Conservation (phyloP, 352 stramenopile species). For the Lagenidium giganteum region DNA sequence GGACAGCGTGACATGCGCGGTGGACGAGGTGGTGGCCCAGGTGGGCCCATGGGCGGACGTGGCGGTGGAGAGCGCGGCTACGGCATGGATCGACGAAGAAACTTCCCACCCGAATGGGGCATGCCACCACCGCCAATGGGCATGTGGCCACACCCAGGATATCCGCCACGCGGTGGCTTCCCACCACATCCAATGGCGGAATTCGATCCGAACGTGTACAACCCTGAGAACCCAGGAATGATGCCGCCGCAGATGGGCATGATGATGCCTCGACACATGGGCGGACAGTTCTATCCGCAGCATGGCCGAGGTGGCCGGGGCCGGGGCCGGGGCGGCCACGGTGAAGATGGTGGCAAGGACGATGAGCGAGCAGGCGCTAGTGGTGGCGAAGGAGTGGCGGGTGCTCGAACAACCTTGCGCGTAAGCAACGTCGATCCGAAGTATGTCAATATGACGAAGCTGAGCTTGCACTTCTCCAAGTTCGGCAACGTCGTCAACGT, state of each 20-base stretch:
- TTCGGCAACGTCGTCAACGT: slow-evolving; percentile 89
- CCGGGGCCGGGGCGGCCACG: slow-evolving; percentile 12
- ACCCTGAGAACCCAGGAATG: slow-evolving; percentile 57
- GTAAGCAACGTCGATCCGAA: slow-evolving; percentile 84
- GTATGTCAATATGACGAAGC: slow-evolving; percentile 87
- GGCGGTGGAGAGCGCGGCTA: slow-evolving; percentile 24
- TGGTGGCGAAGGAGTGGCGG: neutral
- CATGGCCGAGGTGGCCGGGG: slow-evolving; percentile 33
- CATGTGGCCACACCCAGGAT: slow-evolving; percentile 54
- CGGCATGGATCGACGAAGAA: slow-evolving; percentile 42
- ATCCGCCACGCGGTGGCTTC: slow-evolving; percentile 33
- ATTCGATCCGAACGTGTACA: slow-evolving; percentile 67
- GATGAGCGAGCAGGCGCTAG: neutral
- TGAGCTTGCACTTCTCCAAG: slow-evolving; percentile 84
- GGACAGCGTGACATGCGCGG: slow-evolving; percentile 21
- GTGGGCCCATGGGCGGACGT: slow-evolving; percentile 8
- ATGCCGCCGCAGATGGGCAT: slow-evolving; percentile 47
- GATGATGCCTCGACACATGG: slow-evolving; percentile 63
- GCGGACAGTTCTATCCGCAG: slow-evolving; percentile 41
- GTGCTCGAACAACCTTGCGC: slow-evolving; percentile 70
- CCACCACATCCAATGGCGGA: slow-evolving; percentile 34
- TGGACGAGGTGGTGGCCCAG: slow-evolving; percentile 22
- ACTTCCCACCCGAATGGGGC: slow-evolving; percentile 61
- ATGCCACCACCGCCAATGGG: slow-evolving; percentile 52
- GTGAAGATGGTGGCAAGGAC: slow-evolving; percentile 1